Evolutionary conservation across 805 yeast genomes (phyloP).

Genomic region (Schizosaccharomyces octosporus): DNA sequence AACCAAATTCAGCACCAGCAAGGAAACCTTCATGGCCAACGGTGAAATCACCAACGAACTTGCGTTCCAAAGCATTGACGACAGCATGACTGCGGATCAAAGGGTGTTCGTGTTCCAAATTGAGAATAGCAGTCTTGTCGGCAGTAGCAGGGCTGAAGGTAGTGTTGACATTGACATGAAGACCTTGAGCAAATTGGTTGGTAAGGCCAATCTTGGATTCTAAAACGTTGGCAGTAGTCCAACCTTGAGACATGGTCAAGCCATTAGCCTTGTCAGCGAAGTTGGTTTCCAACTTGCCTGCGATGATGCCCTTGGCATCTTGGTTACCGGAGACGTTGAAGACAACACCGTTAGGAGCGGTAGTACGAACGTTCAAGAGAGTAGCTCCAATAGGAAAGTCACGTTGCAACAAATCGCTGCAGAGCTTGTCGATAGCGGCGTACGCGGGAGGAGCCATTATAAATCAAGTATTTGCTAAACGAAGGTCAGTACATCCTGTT

Average conservation of each 20-base stretch:
- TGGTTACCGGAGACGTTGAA: constrained; percentile 85
- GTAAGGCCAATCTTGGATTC: constrained; percentile 81
- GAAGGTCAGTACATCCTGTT: no score
- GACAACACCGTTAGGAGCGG: constrained; percentile 82
- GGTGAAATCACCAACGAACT: constrained; percentile 82
- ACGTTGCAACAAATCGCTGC: constrained; percentile 69
- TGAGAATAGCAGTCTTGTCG: constrained; percentile 67
- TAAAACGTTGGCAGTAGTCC: constrained; percentile 83
- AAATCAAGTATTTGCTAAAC: background rate
- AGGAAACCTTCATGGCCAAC: constrained; percentile 90
- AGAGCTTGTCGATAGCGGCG: constrained; percentile 76
- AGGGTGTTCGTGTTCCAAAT: constrained; percentile 77
- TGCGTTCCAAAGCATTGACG: constrained; percentile 81
- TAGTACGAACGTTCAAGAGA: constrained; percentile 67
- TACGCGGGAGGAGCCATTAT: constrained; percentile 68
- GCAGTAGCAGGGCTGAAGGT: constrained; percentile 62
- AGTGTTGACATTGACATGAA: constrained; percentile 77
- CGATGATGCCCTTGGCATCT: constrained; percentile 50
- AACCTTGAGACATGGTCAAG: constrained; percentile 83
- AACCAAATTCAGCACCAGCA: constrained; percentile 91
- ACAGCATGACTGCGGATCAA: constrained; percentile 82
- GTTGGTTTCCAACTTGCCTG: constrained; percentile 77
- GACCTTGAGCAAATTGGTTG: constrained; percentile 81
- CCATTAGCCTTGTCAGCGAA: constrained; percentile 83
- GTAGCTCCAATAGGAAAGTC: constrained; percentile 54